A percentile compares a stretch with the other conserved stretches of the same genome.
Conservation (phyloP, 306 rosid species). For the Malus domestica region DNA sequence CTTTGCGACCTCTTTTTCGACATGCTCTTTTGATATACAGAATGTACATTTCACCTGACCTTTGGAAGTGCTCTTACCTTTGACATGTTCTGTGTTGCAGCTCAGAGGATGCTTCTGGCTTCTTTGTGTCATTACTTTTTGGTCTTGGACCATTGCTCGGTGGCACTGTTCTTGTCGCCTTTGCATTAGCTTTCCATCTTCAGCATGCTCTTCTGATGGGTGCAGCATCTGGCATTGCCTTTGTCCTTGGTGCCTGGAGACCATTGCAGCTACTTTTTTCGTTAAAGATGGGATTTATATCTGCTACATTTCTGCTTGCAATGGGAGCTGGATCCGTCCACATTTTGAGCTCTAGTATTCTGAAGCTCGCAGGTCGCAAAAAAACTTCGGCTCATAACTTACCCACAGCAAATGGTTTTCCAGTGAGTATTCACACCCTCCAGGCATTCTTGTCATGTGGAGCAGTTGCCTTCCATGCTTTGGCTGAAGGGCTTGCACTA, state of each 20-base stretch:
- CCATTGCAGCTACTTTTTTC: constrained; percentile 75
- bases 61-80: background rate
- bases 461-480: constrained; percentile 78
- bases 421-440: constrained; percentile 80
- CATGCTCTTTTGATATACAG: background rate
- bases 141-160: constrained; percentile 97
- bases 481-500: constrained; percentile 95
- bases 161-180: constrained; percentile 64
- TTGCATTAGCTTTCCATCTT: constrained; percentile 73
- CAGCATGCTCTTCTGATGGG: constrained; percentile 97
- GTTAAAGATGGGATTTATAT: constrained; percentile 66
- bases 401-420: constrained; percentile 38
- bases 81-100: constrained; percentile 38
- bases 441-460: constrained; percentile 91
- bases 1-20: background rate
- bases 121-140: constrained; percentile 89
- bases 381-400: constrained; percentile 53
- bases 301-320: constrained; percentile 46
- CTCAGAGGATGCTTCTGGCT: constrained; percentile 95
- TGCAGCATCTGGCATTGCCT: constrained; percentile 89
- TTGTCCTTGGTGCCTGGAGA: constrained; percentile 94
- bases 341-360: constrained; percentile 42
- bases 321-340: constrained; percentile 67
- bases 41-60: background rate
- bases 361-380: constrained; percentile 53